These are phyloP conservation scores for Zangia roseola DNA, from an alignment of 768 basidiomycete species.

Conservation along the genomic window DNA sequence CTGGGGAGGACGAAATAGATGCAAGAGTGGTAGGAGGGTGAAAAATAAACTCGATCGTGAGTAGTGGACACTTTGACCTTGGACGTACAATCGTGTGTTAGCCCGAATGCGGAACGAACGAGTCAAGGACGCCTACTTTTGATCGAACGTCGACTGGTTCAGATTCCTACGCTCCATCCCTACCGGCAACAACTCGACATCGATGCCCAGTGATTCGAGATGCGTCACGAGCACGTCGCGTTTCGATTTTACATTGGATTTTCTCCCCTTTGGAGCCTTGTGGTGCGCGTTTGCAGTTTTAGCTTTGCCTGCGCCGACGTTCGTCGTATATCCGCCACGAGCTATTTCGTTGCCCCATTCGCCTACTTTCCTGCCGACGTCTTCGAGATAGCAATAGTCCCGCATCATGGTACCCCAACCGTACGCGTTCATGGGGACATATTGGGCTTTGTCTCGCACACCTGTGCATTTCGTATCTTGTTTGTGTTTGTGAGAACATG, in stretches of 20 bases:
- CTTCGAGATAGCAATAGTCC: slow-evolving; percentile 87
- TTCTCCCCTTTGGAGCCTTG: slow-evolving; percentile 27
- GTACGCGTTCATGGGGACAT: slow-evolving; percentile 81
- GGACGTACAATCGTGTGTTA: slow-evolving; percentile 12
- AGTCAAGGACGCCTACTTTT: slow-evolving; percentile 53
- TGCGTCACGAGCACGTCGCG: slow-evolving; percentile 66
- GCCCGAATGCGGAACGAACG: slow-evolving; percentile 2
- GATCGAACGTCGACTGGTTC: slow-evolving; percentile 85
- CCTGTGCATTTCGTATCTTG: slow-evolving; percentile 60
- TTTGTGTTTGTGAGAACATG: slow-evolving; percentile 73
- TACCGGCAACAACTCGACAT: slow-evolving; percentile 70
- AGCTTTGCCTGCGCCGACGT: slow-evolving; percentile 16
- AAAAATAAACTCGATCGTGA: slow-evolving; percentile 76
- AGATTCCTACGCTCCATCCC: slow-evolving; percentile 79
- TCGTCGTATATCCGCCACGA: slow-evolving; percentile 50
- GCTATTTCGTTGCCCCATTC: slow-evolving; percentile 74
- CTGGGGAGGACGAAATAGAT: slow-evolving; percentile 33
- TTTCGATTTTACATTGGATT: slow-evolving; percentile 44
- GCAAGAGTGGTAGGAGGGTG: slow-evolving; percentile 52
- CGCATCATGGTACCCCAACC: slow-evolving; percentile 86
- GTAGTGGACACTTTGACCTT: slow-evolving; percentile 64
- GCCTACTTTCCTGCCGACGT: slow-evolving; percentile 69
- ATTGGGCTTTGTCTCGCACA: slow-evolving; percentile 67
- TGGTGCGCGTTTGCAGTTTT: slow-evolving; percentile 10
- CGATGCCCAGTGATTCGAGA: slow-evolving; percentile 65